Base-by-base conservation (phyloP, 805 yeast genomes). In the Helenozyma baotianmanensis region DNA sequence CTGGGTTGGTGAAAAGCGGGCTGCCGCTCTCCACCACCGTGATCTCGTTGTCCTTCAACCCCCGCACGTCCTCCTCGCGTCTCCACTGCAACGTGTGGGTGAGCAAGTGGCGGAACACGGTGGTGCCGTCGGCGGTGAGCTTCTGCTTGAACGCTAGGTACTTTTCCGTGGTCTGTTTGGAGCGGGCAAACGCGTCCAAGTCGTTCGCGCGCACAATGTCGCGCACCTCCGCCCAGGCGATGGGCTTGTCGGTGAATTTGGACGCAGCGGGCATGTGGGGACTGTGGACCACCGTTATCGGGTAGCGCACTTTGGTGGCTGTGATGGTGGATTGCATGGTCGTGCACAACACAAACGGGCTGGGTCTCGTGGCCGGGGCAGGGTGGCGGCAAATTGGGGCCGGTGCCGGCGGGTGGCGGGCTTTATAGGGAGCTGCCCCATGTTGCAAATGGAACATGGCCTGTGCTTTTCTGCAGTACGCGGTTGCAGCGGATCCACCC, bases 21-120 rank as follows among this genome's bases (percentile, higher is more conserved):
- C 57, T 53, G 21, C 72, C 70, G 9, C 39, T 36, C 6, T 58
- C 44, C 23, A 49, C 53, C 35, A 48, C 38, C 48, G 33, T 42
- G 28, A 33, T 34, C 2, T 39, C 31, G 4, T 47, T 30, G 31
- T 52, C 56, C 8, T 32, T 27, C 6, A 51, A 31, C 3, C 39
- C 43, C n/a, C 10, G 25, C n/a, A 42, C 35, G 4, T 44, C 49
- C 28, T 59, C 60, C 3, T 42, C 37, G 13, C 57, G 52, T 9
- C 61, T 51, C 89, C 89, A 81, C 4, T 58, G 33, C 29, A 80
- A 59, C 42, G 74, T 69, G 23, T 61, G 51, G 8, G 58, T 52
- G 27, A 80, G 47, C 16, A 82, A 54, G 44, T 68, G 70, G 27
- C 75, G 68, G 35, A 69, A 69, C 14, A 80, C 62, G 10, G 72